Conservation (phyloP, 176 grass and related monocot species). For the Phyllostachys edulis region DNA sequence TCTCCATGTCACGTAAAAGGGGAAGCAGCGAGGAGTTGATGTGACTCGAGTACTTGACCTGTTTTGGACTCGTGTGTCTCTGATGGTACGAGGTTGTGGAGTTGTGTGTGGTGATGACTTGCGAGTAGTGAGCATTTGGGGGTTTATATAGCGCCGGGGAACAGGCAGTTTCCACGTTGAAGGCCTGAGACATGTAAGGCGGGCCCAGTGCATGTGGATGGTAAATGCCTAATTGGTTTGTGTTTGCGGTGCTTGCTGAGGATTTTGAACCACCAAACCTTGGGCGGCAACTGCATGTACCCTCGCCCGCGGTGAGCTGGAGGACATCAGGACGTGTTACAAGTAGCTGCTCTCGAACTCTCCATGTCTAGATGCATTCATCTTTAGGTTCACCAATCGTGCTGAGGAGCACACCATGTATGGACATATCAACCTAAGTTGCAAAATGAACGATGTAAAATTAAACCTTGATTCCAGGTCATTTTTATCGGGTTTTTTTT, state of each 20-base stretch:
- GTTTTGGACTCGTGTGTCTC: background rate
- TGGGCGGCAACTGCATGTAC: background rate
- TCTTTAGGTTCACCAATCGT: too few relatives aligned
- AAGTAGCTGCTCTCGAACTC: background rate
- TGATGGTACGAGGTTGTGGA: slow-evolving; percentile 15
- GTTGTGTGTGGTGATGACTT: background rate
- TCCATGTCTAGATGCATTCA: background rate
- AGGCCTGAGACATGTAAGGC: too few relatives aligned
- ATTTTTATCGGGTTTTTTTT: too few relatives aligned
- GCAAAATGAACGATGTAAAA: too few relatives aligned
- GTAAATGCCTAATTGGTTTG: background rate
- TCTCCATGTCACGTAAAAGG: slow-evolving; percentile 18
- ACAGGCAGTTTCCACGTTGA: background rate
- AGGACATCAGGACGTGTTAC: too few relatives aligned
- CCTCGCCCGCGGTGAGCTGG: background rate
- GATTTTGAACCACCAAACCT: background rate
- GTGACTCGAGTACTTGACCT: background rate
- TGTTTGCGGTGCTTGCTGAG: background rate
- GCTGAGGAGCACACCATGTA: too few relatives aligned
- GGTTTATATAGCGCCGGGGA: slow-evolving; percentile 8
- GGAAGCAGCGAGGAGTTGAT: background rate
- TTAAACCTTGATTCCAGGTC: too few relatives aligned
- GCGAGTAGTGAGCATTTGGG: background rate
- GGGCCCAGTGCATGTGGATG: background rate
- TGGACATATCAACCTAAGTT: too few relatives aligned